Percentiles rank a stretch among this genome's conserved stretches.
These are phyloP conservation scores for Aspergillus asperescens DNA, from an alignment of 495 filamentous ascomycete genomes.

Conservation along the genomic window DNA sequence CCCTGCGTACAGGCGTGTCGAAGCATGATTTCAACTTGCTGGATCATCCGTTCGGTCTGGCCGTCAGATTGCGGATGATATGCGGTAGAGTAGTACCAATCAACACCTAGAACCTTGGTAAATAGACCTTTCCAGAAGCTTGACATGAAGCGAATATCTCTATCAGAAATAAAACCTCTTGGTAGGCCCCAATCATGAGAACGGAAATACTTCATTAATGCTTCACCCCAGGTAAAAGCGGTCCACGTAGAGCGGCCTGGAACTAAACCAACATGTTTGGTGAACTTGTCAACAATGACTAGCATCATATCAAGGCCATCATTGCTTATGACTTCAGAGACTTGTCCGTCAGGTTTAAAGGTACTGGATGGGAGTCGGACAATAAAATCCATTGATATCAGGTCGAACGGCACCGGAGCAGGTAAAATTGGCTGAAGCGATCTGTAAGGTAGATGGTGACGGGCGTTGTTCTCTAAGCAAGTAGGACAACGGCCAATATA, in stretches of 20 bases:
- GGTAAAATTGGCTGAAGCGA: background rate
- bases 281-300: slow-evolving; percentile 1
- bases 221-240: background rate
- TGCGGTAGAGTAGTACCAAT: background rate
- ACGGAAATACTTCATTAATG: background rate
- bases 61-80: slow-evolving; percentile 20
- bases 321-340: no score
- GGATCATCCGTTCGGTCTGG: slow-evolving; percentile 15
- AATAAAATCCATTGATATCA: background rate
- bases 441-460: background rate
- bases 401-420: background rate
- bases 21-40: slow-evolving; percentile 15
- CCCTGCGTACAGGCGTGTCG: background rate
- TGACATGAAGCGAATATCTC: background rate
- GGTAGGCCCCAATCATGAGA: background rate
- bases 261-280: background rate
- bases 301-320: background rate
- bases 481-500: background rate
- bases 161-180: background rate
- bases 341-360: no score
- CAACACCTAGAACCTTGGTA: background rate
- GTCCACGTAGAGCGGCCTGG: background rate
- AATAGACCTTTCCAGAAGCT: background rate
- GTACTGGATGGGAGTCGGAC: background rate
- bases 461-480: no score